Percentiles rank a stretch among this genome's conserved stretches.
Conservation (phyloP, 306 rosid genomes). For the Clitoria ternatea region DNA sequence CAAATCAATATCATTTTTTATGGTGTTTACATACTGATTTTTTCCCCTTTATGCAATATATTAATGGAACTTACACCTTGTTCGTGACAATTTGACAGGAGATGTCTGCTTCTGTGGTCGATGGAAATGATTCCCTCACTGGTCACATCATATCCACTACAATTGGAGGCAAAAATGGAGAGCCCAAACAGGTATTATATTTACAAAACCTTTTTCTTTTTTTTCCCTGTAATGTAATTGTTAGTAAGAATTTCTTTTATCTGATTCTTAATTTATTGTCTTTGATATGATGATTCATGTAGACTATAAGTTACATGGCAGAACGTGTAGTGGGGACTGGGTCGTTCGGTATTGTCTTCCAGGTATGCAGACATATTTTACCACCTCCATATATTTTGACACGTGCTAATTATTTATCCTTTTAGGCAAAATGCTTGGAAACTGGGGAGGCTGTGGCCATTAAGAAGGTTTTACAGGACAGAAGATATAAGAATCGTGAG, state of each 20-base stretch:
- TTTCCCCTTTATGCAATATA: background rate
- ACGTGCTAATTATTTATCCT: background rate
- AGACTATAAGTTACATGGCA: conserved; percentile 85
- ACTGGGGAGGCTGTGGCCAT: conserved; percentile 36
- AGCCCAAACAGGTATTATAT: conserved; percentile 66
- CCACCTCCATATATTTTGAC: background rate
- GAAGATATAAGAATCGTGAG: conserved; percentile 45
- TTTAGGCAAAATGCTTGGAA: conserved; percentile 34
- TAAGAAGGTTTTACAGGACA: conserved; percentile 17
- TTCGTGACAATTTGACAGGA: conserved; percentile 45
- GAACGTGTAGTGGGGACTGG: conserved; percentile 81
- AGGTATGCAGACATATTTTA: conserved; percentile 37
- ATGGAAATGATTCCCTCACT: conserved; percentile 66
- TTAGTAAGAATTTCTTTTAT: background rate
- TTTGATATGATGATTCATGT: conserved; percentile 24
- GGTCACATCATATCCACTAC: conserved; percentile 87
- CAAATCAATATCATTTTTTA: background rate
- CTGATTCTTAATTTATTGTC: conserved; percentile 17
- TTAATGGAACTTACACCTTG: background rate
- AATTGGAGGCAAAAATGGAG: conserved; percentile 81
- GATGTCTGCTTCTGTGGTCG: conserved; percentile 54
- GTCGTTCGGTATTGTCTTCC: conserved; percentile 81
- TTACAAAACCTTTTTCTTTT: background rate
- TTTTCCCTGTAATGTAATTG: background rate
- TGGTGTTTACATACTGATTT: background rate